These are phyloP conservation scores for Saccharomycopsis amapae DNA, from an alignment of 805 yeast genomes.

Conservation along the genomic window DNA sequence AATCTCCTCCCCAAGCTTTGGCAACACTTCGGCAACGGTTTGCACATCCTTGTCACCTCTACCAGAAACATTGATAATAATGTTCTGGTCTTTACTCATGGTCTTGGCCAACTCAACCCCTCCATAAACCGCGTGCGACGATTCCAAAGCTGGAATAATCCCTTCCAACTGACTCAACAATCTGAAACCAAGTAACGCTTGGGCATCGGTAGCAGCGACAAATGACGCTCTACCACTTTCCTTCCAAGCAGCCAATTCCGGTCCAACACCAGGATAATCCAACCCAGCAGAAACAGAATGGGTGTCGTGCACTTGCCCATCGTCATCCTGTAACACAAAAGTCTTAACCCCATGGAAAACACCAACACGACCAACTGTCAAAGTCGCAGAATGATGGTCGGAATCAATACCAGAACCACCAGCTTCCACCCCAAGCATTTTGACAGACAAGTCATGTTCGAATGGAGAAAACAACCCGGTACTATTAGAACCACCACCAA, in stretches of 20 bases:
- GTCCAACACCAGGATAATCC: conserved; percentile 99
- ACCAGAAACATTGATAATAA: conserved; percentile 89
- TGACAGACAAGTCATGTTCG: conserved; percentile 70
- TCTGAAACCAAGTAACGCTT: conserved; percentile 87
- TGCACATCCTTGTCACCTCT: conserved; percentile 99
- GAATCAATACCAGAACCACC: conserved; percentile 97
- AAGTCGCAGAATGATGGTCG: conserved; percentile 85
- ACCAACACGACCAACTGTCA: conserved; percentile 93
- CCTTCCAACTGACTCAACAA: conserved; percentile 90
- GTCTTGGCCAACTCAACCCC: conserved; percentile 84
- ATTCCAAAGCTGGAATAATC: conserved; percentile 96
- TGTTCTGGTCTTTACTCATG: conserved; percentile 67
- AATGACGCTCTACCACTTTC: conserved; percentile 87
- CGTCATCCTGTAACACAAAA: conserved; percentile 80
- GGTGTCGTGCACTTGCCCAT: conserved; percentile 96
- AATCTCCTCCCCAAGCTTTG: conserved; percentile 80
- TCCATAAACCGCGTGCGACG: conserved; percentile 93
- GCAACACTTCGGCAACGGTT: conserved; percentile 91
- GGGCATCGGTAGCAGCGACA: conserved; percentile 89
- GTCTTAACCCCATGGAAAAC: conserved; percentile 98
- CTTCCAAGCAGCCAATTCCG: conserved; percentile 94
- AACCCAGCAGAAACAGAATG: conserved; percentile 98
- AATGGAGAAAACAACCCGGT: conserved; percentile 95
- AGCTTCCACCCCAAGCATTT: conserved; percentile 91
- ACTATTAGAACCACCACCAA: conserved; percentile 98